Percentiles rank a stretch among this genome's conserved stretches.
These are phyloP conservation scores for Thraustotheca clavata DNA, from an alignment of 352 stramenopile species.

Conservation along the genomic window DNA sequence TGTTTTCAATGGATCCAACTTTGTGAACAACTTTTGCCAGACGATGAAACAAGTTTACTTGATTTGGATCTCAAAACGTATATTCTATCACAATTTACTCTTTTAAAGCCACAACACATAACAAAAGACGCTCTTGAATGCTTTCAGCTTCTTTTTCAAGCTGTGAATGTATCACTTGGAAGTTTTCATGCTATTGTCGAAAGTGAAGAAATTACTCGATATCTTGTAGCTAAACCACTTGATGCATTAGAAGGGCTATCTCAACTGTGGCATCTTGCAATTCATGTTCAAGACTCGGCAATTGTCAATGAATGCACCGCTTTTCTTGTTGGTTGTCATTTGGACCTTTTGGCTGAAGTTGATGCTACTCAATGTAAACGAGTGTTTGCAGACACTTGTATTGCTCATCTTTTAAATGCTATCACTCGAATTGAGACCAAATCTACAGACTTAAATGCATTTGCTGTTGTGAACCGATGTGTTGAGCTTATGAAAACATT, in stretches of 20 bases:
- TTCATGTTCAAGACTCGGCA: conserved; percentile 29
- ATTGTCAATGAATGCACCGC: conserved; percentile 61
- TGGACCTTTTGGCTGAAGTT: conserved; percentile 40
- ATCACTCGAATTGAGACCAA: conserved; percentile 22
- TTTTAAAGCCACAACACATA: conserved; percentile 29
- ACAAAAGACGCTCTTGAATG: conserved; percentile 43
- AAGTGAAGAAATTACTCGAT: conserved; percentile 23
- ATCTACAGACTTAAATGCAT: no score
- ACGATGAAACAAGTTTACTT: conserved; percentile 23
- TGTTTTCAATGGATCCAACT: conserved; percentile 73
- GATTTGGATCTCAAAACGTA: conserved; percentile 25
- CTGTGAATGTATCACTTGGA: conserved; percentile 34
- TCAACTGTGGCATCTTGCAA: conserved; percentile 51
- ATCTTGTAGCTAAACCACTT: conserved; percentile 2
- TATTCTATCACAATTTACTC: conserved; percentile 38
- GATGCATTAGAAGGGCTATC: conserved; percentile 36
- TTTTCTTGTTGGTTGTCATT: conserved; percentile 41
- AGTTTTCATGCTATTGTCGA: not conserved
- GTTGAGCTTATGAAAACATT: conserved; percentile 66
- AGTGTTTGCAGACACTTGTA: conserved; percentile 53
- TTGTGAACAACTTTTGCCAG: conserved; percentile 24
- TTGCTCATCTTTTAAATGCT: conserved; percentile 31
- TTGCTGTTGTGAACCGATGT: conserved; percentile 39
- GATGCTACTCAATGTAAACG: conserved; percentile 31
- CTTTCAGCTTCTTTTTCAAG: conserved; percentile 60